A percentile compares a stretch with the other conserved stretches of the same genome.
phyloP scores from a whole-genome alignment of 2,329 filamentous ascomycete genomes.

The Ophiobolus disseminans region DNA sequence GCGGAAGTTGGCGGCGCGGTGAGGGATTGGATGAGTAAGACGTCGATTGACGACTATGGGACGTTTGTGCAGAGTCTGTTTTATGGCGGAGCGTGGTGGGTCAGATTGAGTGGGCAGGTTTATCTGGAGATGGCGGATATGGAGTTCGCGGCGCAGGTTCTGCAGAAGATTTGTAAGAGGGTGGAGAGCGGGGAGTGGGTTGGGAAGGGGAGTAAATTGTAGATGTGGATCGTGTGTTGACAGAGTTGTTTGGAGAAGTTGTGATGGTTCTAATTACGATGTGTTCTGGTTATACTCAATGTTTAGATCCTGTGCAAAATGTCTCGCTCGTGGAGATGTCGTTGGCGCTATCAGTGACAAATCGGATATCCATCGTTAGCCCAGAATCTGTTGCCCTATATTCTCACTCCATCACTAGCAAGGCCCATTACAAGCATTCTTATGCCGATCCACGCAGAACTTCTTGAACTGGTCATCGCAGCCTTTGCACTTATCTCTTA shows the following conservation, averaged over 20 bases:
- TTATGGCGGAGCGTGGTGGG: constrained; percentile 71
- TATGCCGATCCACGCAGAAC: background rate
- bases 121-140: constrained; percentile 85
- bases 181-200: constrained; percentile 56
- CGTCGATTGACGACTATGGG: constrained; percentile 64
- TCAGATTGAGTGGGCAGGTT: constrained; percentile 78
- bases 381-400: too few relatives aligned
- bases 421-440: too few relatives aligned
- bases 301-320: background rate
- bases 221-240: too few relatives aligned
- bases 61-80: constrained; percentile 74
- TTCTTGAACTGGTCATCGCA: constrained; percentile 2
- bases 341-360: too few relatives aligned
- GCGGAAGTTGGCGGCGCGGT: constrained; percentile 37
- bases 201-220: constrained; percentile 13
- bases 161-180: constrained; percentile 65
- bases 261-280: background rate
- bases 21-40: constrained; percentile 51
- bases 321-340: too few relatives aligned
- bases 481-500: background rate
- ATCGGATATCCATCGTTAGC: too few relatives aligned
- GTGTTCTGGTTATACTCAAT: background rate
- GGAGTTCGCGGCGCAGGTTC: constrained; percentile 67
- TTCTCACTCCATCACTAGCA: too few relatives aligned
- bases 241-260: too few relatives aligned